These are phyloP conservation scores for Pichia sp. DNA, from an alignment of 1,139 yeast species.

Conservation along the genomic window DNA sequence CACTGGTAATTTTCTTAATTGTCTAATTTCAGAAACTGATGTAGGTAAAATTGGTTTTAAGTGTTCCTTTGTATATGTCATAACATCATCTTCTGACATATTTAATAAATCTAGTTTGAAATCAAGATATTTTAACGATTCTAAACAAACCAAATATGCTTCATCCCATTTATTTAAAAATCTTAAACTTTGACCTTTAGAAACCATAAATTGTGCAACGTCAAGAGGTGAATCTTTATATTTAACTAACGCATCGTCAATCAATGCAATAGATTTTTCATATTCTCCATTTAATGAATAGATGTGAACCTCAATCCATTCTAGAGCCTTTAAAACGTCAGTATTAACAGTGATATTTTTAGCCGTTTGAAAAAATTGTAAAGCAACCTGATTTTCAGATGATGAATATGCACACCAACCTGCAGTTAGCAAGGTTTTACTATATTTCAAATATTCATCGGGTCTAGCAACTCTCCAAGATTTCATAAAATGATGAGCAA, in stretches of 20 bases:
- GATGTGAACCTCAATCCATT: constrained; percentile 34
- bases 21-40: constrained; percentile 39
- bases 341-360: constrained; percentile 26
- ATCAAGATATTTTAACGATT: constrained; percentile 32
- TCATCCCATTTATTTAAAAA: constrained; percentile 32
- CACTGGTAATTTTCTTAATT: constrained; percentile 27
- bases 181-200: constrained; percentile 38
- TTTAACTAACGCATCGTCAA: constrained; percentile 26
- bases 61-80: constrained; percentile 16
- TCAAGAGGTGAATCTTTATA: constrained; percentile 25
- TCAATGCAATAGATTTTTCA: constrained; percentile 30
- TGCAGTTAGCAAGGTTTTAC: constrained; percentile 33
- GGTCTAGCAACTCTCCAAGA: constrained; percentile 30
- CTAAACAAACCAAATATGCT: constrained; percentile 36
- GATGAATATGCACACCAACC: constrained; percentile 36
- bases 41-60: constrained; percentile 35
- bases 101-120: constrained; percentile 27
- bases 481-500: constrained; percentile 34
- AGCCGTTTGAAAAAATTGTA: constrained; percentile 32
- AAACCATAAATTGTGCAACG: constrained; percentile 32
- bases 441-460: constrained; percentile 30
- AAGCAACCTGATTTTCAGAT: constrained; percentile 32
- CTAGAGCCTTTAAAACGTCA: constrained; percentile 26
- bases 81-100: constrained; percentile 21
- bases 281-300: constrained; percentile 30